A percentile compares a stretch with the other conserved stretches of the same genome.
Evolutionary conservation across 2,329 filamentous ascomycete genomes (phyloP).

Genomic region (Zymoseptoria tritici): DNA sequence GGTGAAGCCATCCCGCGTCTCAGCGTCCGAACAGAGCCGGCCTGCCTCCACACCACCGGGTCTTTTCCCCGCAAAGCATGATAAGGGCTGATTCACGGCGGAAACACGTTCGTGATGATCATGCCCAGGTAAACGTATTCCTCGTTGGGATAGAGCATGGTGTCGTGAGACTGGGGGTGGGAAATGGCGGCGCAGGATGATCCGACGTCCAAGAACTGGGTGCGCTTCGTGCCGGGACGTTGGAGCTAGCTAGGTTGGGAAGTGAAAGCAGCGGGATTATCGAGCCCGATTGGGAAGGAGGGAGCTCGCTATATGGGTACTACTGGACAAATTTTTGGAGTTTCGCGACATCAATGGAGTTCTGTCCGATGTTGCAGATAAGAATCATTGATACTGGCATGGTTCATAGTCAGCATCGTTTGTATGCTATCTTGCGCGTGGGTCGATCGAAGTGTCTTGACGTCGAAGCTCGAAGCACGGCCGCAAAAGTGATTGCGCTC

Average conservation of each 20-base stretch:
- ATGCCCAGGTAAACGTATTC: neutral
- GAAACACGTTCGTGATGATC: neutral
- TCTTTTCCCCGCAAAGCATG: neutral
- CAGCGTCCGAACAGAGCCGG: neutral
- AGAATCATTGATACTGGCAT: neutral
- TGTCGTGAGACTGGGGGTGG: neutral
- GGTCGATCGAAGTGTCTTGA: neutral
- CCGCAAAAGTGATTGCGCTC: neutral
- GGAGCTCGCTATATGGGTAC: neutral
- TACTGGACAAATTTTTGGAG: neutral
- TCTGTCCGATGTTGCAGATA: neutral
- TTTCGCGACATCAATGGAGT: neutral
- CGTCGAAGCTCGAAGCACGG: neutral
- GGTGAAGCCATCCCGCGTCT: neutral
- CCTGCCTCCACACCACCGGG: neutral
- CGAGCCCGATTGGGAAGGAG: neutral
- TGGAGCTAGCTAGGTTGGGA: neutral
- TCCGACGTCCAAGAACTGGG: neutral
- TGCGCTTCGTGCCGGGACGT: neutral
- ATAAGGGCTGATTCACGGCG: neutral
- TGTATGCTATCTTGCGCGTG: neutral
- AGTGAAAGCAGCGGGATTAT: neutral
- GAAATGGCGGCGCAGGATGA: neutral
- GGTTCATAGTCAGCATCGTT: neutral
- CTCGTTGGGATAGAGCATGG: neutral